Percentiles rank a stretch among this genome's conserved stretches.
These are phyloP conservation scores for Athelia sp. DNA, from an alignment of 1,284 basidiomycete species.

Conservation along the genomic window DNA sequence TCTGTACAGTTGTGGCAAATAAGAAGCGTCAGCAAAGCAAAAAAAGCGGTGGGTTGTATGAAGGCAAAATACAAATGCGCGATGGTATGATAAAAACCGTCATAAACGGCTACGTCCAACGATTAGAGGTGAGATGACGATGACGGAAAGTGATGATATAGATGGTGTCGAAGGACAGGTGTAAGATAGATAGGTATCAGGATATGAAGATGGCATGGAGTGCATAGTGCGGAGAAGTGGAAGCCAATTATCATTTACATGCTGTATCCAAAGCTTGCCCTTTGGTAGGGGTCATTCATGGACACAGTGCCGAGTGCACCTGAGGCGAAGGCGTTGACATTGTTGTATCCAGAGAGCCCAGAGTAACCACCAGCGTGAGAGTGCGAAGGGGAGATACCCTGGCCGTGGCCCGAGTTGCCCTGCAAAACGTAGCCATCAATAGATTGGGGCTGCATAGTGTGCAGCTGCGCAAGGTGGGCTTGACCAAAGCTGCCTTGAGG, in stretches of 20 bases:
- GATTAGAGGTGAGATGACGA: constrained; percentile 12
- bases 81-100: constrained; percentile 38
- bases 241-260: constrained; percentile 62
- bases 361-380: constrained; percentile 51
- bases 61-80: constrained; percentile 68
- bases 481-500: constrained; percentile 35
- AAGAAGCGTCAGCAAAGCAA: constrained; percentile 42
- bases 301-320: constrained; percentile 44
- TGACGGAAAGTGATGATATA: constrained; percentile 26
- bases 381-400: constrained; percentile 51
- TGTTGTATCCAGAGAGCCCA: constrained; percentile 43
- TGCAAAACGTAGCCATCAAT: constrained; percentile 79
- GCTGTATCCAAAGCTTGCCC: constrained; percentile 67
- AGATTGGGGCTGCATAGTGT: constrained; percentile 55
- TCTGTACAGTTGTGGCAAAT: constrained; percentile 56
- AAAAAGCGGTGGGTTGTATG: constrained; percentile 46
- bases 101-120: constrained; percentile 20
- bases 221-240: constrained; percentile 4
- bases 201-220: background rate
- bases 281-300: constrained; percentile 71
- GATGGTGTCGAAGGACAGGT: constrained; percentile 26
- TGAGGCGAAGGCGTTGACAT: constrained; percentile 52
- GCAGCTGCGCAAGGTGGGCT: constrained; percentile 46
- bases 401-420: constrained; percentile 58
- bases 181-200: constrained; percentile 21